phyloP scores from a whole-genome alignment of 306 rosid species.

The Arachis hypogaea region DNA sequence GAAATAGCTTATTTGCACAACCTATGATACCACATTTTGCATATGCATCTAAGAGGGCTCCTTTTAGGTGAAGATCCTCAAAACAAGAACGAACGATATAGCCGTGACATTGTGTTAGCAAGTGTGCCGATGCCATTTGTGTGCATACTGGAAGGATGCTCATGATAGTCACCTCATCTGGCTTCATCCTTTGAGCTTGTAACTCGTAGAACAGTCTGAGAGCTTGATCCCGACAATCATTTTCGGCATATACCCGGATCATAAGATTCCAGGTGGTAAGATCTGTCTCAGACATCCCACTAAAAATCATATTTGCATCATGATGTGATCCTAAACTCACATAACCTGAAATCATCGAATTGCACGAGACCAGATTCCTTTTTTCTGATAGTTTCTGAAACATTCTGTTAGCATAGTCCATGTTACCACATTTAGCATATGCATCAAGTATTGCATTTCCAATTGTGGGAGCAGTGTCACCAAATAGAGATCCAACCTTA shows the following conservation, averaged over 20 bases:
- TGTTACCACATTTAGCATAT: conserved; percentile 76
- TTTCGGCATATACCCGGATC: conserved; percentile 78
- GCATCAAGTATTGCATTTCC: conserved; percentile 89
- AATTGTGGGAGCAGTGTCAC: conserved; percentile 56
- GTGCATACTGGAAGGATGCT: conserved; percentile 75
- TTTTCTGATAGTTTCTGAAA: conserved; percentile 61
- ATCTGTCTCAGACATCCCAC: conserved; percentile 68
- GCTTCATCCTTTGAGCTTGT: conserved; percentile 76
- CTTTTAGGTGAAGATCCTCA: conserved; percentile 62
- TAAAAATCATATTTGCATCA: conserved; percentile 60
- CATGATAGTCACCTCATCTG: conserved; percentile 78
- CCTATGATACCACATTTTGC: conserved; percentile 75
- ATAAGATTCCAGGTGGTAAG: conserved; percentile 91
- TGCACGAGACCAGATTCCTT: conserved; percentile 67
- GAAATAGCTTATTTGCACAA: conserved; percentile 65
- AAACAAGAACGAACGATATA: conserved; percentile 68
- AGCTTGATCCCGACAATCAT: conserved; percentile 69
- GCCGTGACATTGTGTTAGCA: conserved; percentile 77
- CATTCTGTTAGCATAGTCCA: conserved; percentile 60
- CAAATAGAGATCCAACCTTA: conserved; percentile 54
- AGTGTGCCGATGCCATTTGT: conserved; percentile 70
- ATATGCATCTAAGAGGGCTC: conserved; percentile 78
- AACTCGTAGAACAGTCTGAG: conserved; percentile 54
- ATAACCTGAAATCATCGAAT: conserved; percentile 75
- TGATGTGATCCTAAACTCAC: conserved; percentile 62